Evolutionary conservation across 768 basidiomycete genomes (phyloP).

Genomic region (Piloderma croceum): DNA sequence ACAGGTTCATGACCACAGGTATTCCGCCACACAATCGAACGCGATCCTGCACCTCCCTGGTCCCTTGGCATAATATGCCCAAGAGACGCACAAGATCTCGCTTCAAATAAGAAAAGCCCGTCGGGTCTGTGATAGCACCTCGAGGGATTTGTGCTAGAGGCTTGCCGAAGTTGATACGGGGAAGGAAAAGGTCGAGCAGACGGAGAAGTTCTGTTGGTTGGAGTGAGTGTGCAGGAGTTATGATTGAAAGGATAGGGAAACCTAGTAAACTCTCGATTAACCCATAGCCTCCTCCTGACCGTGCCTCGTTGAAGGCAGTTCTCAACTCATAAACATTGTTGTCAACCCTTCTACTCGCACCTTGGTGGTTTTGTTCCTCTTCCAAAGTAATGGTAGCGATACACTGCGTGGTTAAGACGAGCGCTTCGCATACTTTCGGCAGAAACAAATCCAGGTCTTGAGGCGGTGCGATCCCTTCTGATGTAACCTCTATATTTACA

Average conservation of each 20-base stretch:
- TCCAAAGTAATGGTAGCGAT: conserved; percentile 59
- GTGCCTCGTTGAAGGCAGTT: conserved; percentile 41
- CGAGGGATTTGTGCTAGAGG: conserved; percentile 30
- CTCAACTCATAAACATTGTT: too few species aligned
- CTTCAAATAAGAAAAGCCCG: conserved; percentile 81
- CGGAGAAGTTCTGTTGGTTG: conserved; percentile 56
- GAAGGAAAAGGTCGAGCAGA: conserved; percentile 75
- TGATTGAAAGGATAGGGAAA: conserved; percentile 12
- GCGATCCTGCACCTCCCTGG: conserved; percentile 66
- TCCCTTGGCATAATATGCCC: conserved; percentile 67
- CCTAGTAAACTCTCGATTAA: conserved; percentile 57
- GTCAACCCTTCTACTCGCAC: too few species aligned
- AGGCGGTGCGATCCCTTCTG: conserved; percentile 9
- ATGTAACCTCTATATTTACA: conserved; percentile 7
- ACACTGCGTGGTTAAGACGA: conserved; percentile 75
- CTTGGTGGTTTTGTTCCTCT: conserved; percentile 32
- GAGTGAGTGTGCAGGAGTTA: background rate
- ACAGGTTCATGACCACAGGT: conserved; percentile 79
- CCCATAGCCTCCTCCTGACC: conserved; percentile 35
- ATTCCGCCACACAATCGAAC: conserved; percentile 69
- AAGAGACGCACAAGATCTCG: conserved; percentile 84
- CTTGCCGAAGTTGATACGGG: conserved; percentile 77
- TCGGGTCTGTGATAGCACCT: conserved; percentile 23
- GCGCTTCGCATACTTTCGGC: conserved; percentile 74
- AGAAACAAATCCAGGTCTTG: conserved; percentile 61